Evolutionary conservation across 371 early-diverging fungal genomes (phyloP), one percentile per base, ranked within the genome.

Genomic region (Mortierella sp.): DNA sequence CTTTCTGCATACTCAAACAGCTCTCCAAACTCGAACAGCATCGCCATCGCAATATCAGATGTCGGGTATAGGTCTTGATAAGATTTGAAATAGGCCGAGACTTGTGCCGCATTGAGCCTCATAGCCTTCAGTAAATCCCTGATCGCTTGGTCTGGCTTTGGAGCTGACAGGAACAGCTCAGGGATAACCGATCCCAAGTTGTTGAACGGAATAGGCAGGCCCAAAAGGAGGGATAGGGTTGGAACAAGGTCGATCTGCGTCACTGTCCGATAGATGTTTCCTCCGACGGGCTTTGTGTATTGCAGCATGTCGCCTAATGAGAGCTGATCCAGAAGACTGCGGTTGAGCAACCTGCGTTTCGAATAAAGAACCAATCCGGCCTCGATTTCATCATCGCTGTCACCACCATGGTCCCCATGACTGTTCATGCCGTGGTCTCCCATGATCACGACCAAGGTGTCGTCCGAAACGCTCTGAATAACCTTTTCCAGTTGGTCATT

Each of bases 341-440:
- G 31, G 46, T 76, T 54, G 47, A 65, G 21, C 43, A 86, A 53
- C 27, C 79, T 70, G 41, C 88, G 66, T 57, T 72, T 64, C 50
- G 89, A 85, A 80, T 96, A 93, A 9, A 96, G 50, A 70, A 96
- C 94, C 55, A 97, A 67, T 3, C 86, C 94, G 5, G 96, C 93
- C 71, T 91, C 90, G 28, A 96, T 79, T 65, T 99, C 99, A 43
- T 91, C 85, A 43, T 88, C 86, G 57, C 94, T 94, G 63, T 96
- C 96, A 13, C 99, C 98, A 13, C 99, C 99, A 67, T 99, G 99
- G 71, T 98, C 97, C 2, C 99, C 99, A 68, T 96, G 93, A n/a
- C 85, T 74, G 39, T 96, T 96, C 95, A 99, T 98, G 17, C 99
- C 99, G 72, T 99, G 99, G 80, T 99, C 99, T 22, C 99, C 99